Evolutionary conservation across 169 alveolate species (phyloP).

Genomic region (Cryptosporidium meleagridis): DNA sequence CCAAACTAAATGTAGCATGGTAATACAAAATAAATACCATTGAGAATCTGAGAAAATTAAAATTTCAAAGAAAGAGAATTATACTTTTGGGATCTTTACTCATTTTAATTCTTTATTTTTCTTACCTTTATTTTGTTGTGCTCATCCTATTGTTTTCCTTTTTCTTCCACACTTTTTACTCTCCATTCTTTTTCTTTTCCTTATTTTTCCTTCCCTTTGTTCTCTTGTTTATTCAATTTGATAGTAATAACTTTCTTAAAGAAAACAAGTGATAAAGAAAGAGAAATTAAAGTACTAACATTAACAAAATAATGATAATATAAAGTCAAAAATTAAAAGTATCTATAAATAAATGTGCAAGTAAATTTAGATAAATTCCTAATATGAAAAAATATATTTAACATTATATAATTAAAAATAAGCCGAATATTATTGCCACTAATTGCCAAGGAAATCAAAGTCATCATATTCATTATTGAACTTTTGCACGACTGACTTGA

Average conservation of each 20-base stretch:
- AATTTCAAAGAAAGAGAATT: too few relatives aligned
- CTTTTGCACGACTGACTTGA: slow-evolving; percentile 86
- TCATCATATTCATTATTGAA: slow-evolving; percentile 91
- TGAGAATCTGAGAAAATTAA: neutral
- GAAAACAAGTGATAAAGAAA: neutral
- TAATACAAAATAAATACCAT: neutral
- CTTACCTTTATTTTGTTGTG: too few relatives aligned
- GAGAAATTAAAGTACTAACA: neutral
- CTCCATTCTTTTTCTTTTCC: too few relatives aligned
- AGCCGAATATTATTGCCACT: neutral
- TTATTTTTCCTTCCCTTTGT: too few relatives aligned
- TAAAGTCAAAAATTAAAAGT: neutral
- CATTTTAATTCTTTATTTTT: too few relatives aligned
- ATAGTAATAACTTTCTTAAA: too few relatives aligned
- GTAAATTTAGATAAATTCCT: neutral
- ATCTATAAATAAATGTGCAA: neutral
- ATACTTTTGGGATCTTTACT: too few relatives aligned
- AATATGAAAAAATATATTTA: neutral
- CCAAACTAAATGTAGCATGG: neutral
- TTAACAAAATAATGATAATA: too few relatives aligned
- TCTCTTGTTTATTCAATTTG: too few relatives aligned
- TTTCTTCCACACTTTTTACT: too few relatives aligned
- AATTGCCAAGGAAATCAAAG: slow-evolving; percentile 83
- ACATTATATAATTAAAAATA: neutral
- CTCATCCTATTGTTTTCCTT: too few relatives aligned